phyloP scores from a whole-genome alignment of 306 rosid species.

The Ammopiptanthus mongolicus region DNA sequence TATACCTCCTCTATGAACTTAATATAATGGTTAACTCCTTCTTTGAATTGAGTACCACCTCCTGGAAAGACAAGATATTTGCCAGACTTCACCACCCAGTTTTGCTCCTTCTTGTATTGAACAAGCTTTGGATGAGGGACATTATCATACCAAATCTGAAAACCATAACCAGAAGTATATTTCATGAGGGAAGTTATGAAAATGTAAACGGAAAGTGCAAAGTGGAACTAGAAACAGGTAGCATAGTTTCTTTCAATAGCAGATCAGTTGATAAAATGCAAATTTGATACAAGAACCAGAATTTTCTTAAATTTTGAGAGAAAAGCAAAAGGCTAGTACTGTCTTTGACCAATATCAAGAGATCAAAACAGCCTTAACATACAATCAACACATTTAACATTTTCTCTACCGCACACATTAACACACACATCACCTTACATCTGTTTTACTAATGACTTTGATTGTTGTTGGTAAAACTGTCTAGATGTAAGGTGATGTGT shows the following conservation, averaged over 20 bases:
- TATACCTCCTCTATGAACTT: constrained; percentile 55
- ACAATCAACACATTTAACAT: neutral
- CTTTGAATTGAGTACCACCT: constrained; percentile 89
- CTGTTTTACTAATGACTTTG: no score
- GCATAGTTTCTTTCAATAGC: neutral
- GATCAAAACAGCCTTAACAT: neutral
- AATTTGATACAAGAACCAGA: neutral
- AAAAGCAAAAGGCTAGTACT: neutral
- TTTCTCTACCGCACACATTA: neutral
- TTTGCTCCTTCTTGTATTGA: constrained; percentile 82
- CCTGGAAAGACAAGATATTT: constrained; percentile 77
- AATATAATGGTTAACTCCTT: constrained; percentile 61
- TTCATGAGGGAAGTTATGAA: neutral
- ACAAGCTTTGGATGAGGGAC: constrained; percentile 84
- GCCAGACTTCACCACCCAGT: constrained; percentile 69
- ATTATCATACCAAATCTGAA: constrained; percentile 75
- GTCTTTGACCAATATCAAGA: neutral
- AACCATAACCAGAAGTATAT: constrained; percentile 1
- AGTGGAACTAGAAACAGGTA: neutral
- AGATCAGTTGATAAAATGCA: neutral
- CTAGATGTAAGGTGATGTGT: no score
- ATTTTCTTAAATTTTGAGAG: neutral
- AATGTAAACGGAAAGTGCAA: neutral
- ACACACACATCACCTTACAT: no score
- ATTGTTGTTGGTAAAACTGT: no score